A percentile compares a stretch with the other conserved stretches of the same genome.
Evolutionary conservation across 2,329 filamentous ascomycete genomes (phyloP).

Genomic region (Aspergillus nomiae): DNA sequence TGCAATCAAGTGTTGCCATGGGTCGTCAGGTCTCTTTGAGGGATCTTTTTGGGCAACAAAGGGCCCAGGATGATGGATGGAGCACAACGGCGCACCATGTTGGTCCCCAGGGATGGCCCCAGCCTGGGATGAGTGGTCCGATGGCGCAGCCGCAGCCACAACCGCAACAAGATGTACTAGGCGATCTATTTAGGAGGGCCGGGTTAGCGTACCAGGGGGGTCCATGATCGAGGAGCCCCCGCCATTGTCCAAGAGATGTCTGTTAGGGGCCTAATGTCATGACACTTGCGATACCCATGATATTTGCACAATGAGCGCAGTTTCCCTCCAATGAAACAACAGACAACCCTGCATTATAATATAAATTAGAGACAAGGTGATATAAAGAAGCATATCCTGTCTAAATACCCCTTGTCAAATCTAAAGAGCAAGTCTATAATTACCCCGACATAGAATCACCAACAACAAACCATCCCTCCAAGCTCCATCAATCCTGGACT

Average conservation of each 20-base stretch:
- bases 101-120: constrained; percentile 22
- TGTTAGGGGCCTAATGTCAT: constrained; percentile 1
- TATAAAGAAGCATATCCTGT: neutral
- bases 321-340: neutral
- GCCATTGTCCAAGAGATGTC: neutral
- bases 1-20: constrained; percentile 49
- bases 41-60: constrained; percentile 58
- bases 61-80: constrained; percentile 54
- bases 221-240: neutral
- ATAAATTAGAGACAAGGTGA: neutral
- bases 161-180: constrained; percentile 39
- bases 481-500: constrained; percentile 13
- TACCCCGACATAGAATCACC: neutral
- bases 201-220: constrained; percentile 35
- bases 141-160: constrained; percentile 16
- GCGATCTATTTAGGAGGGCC: constrained; percentile 47
- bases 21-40: constrained; percentile 56
- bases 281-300: constrained; percentile 13
- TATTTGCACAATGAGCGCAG: neutral
- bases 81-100: constrained; percentile 51
- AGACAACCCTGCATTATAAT: neutral
- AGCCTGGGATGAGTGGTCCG: constrained; percentile 14
- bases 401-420: neutral
- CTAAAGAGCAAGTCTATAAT: neutral
- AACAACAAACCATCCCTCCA: neutral